These are phyloP conservation scores for Nepenthes alata DNA, from an alignment of 179 eudicot genomes.

Conservation along the genomic window DNA sequence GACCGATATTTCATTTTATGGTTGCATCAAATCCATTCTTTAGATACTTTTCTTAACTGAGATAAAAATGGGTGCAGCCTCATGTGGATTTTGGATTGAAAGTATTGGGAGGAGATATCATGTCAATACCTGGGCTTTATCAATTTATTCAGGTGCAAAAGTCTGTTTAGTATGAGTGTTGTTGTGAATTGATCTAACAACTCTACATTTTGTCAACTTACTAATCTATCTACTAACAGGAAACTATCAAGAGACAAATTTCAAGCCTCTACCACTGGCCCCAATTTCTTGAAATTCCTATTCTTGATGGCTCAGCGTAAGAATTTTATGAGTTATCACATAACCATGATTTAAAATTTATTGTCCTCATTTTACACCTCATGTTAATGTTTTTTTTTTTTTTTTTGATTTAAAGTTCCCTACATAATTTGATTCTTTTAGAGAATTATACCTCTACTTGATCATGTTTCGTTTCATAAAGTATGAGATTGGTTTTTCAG, in stretches of 20 bases:
- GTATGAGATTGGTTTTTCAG: too few relatives aligned
- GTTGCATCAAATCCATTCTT: background rate
- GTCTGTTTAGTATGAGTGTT: background rate
- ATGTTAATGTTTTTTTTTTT: too few relatives aligned
- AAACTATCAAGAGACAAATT: slow-evolving; percentile 60
- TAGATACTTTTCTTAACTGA: background rate
- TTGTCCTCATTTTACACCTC: too few relatives aligned
- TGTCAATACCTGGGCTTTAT: slow-evolving; percentile 89
- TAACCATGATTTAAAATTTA: too few relatives aligned
- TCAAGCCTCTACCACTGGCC: slow-evolving; percentile 91
- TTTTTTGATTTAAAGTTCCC: too few relatives aligned
- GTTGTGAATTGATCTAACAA: background rate
- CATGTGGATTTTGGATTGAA: slow-evolving; percentile 76
- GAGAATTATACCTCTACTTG: too few relatives aligned
- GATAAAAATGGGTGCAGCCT: slow-evolving; percentile 39
- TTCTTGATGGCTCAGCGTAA: slow-evolving; percentile 69
- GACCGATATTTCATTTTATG: too few relatives aligned
- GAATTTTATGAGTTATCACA: slow-evolving; percentile 4
- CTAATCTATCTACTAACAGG: slow-evolving; percentile 30
- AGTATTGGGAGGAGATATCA: slow-evolving; percentile 74
- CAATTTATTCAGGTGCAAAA: slow-evolving; percentile 70
- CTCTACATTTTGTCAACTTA: slow-evolving; percentile 6
- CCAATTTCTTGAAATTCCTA: slow-evolving; percentile 61
- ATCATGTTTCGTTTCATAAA: too few relatives aligned
- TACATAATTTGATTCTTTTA: too few relatives aligned